Conservation (phyloP, 2,329 filamentous ascomycete genomes). For the Monilinia laxa region DNA sequence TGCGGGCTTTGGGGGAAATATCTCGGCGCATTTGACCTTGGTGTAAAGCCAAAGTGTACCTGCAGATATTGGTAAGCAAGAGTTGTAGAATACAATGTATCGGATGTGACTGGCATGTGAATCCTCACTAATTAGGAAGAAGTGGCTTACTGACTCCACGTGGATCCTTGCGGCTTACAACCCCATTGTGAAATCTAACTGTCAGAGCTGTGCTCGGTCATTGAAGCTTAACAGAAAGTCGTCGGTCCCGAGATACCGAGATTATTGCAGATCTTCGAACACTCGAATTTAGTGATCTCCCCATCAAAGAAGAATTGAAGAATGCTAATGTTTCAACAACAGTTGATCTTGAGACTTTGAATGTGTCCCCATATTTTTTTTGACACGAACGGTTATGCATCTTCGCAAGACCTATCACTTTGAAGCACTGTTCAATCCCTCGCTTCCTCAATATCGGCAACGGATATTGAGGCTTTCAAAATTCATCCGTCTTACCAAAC, state of each 20-base stretch:
- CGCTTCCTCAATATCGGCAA: background rate
- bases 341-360: background rate
- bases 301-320: background rate
- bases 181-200: background rate
- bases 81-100: background rate
- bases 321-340: background rate
- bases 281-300: background rate
- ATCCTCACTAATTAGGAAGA: background rate
- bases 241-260: background rate
- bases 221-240: background rate
- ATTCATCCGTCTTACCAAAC: background rate
- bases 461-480: background rate
- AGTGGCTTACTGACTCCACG: background rate
- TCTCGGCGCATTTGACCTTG: background rate
- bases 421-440: background rate
- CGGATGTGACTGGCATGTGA: slow-evolving; percentile 3
- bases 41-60: background rate
- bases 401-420: background rate
- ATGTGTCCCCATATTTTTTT: background rate
- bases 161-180: slow-evolving; percentile 8
- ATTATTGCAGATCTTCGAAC: background rate
- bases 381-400: background rate
- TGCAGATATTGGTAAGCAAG: background rate
- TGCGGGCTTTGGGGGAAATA: background rate
- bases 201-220: background rate